These are phyloP conservation scores for Orbilia ellipsospora DNA, from an alignment of 2,329 filamentous ascomycete species.

Conservation along the genomic window DNA sequence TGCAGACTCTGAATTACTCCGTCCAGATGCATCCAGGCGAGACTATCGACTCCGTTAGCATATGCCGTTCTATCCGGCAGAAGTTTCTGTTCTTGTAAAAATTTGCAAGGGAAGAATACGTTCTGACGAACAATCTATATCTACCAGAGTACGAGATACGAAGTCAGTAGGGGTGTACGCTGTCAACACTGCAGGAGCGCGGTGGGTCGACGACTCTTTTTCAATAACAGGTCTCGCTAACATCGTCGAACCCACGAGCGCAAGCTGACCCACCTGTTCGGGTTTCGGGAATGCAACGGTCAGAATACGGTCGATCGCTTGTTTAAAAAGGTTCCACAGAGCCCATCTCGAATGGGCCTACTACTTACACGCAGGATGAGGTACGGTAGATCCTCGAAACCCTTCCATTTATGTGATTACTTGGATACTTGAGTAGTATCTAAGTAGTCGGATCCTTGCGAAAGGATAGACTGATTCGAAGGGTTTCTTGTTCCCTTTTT, in stretches of 20 bases:
- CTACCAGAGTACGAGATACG: not conserved
- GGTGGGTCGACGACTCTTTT: constrained; percentile 10
- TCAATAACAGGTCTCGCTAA: not conserved
- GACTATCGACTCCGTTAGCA: constrained; percentile 17
- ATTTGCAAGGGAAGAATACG: not conserved
- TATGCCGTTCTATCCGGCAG: constrained; percentile 38
- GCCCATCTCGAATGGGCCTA: constrained; percentile 38
- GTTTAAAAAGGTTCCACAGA: constrained; percentile 45
- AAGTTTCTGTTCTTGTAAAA: not conserved
- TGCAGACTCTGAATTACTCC: constrained; percentile 29
- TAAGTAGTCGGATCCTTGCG: not conserved
- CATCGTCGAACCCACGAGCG: constrained; percentile 6
- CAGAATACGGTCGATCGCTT: not conserved
- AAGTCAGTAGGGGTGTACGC: not conserved
- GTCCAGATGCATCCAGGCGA: constrained; percentile 24
- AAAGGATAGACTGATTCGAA: not conserved
- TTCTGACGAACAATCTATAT: constrained; percentile 1
- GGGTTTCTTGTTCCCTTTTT: constrained; percentile 8
- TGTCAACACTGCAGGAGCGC: too few species aligned
- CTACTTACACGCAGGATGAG: constrained; percentile 45
- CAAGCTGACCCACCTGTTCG: constrained; percentile 28
- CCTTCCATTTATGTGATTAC: not conserved
- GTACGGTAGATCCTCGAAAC: constrained; percentile 44
- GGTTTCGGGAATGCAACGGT: constrained; percentile 28
- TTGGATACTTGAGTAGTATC: constrained; percentile 1